phyloP scores from a whole-genome alignment of 768 basidiomycete species.

The Amanita molliuscula region DNA sequence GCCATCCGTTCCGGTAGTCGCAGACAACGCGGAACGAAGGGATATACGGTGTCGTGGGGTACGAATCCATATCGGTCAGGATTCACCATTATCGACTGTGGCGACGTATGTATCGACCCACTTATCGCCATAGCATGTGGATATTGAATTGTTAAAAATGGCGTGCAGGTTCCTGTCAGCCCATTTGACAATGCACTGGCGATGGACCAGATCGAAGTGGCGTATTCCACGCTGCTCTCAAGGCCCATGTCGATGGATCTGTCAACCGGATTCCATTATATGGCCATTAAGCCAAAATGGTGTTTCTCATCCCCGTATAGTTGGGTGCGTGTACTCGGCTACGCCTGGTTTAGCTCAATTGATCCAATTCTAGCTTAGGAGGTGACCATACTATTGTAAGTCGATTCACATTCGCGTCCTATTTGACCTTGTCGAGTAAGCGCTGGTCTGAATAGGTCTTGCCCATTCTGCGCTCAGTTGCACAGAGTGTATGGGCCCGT shows the following conservation, averaged over 20 bases:
- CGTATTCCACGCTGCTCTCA: slow-evolving; percentile 22
- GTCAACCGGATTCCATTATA: slow-evolving; percentile 24
- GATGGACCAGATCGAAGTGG: slow-evolving; percentile 79
- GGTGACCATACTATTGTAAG: no score
- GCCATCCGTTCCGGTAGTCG: slow-evolving; percentile 77
- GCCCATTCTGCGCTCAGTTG: slow-evolving; percentile 62
- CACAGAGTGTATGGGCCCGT: slow-evolving; percentile 67
- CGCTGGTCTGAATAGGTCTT: no score
- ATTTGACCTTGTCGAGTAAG: no score
- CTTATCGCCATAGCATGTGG: background rate
- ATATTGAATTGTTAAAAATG: no score
- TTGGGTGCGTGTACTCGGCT: slow-evolving; percentile 14
- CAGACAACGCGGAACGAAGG: slow-evolving; percentile 43
- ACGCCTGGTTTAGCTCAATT: slow-evolving; percentile 22
- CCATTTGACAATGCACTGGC: slow-evolving; percentile 81
- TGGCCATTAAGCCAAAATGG: no score
- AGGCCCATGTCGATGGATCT: slow-evolving; percentile 11
- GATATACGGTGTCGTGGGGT: slow-evolving; percentile 67
- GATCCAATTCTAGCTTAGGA: no score
- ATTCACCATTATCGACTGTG: slow-evolving; percentile 67
- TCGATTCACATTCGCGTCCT: no score
- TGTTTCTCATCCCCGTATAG: no score
- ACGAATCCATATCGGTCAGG: slow-evolving; percentile 53
- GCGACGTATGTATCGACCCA: slow-evolving; percentile 43
- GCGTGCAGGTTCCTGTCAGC: slow-evolving; percentile 55